Evolutionary conservation across 2,329 filamentous ascomycete genomes (phyloP), one percentile per base, ranked within the genome.

Genomic region (Fusarium torreyae): DNA sequence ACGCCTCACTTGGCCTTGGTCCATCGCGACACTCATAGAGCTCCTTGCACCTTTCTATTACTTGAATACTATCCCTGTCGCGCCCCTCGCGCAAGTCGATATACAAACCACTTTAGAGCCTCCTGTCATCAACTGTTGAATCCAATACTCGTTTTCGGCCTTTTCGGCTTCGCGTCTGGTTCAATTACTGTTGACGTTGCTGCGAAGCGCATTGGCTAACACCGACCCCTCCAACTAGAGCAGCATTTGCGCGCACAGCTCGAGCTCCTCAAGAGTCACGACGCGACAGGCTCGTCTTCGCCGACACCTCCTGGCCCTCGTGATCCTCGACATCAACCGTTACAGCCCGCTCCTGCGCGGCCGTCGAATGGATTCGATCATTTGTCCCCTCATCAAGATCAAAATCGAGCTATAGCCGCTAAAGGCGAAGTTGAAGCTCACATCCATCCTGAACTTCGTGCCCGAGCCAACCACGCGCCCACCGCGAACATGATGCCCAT

Each of bases 401-500:
- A 74, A 62, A 69, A 75, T 61, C 78, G 77, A 67, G 73, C 76
- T 64, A 60, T 80, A 67, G 69, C 74, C 68, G 56, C 74, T 64
- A 79, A 81, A 67, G 54, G 77, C 63, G 81, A 83, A 65, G 76
- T 76, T 68, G 83, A 86, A 70, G 74, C 81, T 63, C 81, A 83
- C 64, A 85, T 86, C 50, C 83, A 86, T 62, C 84, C 84, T 20
- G 83, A 85, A 55, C 78, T 86, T 44, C 81, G 84, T 71, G 80
- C 76, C 40, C 72, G 75, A 59, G 61, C 66, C 36, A 69, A 62
- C 54, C 75, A 76, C 68, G 68, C 73, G 31, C 76, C 76, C 17
- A 71, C 74, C 63, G 67, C 77, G 49, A 75, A 67, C 44, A 82
- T 82, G 80, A 82, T 82, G 77, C 76, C 80, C 44, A 76, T 81